Conservation (phyloP, 805 yeast species). For the Candida ficus region DNA sequence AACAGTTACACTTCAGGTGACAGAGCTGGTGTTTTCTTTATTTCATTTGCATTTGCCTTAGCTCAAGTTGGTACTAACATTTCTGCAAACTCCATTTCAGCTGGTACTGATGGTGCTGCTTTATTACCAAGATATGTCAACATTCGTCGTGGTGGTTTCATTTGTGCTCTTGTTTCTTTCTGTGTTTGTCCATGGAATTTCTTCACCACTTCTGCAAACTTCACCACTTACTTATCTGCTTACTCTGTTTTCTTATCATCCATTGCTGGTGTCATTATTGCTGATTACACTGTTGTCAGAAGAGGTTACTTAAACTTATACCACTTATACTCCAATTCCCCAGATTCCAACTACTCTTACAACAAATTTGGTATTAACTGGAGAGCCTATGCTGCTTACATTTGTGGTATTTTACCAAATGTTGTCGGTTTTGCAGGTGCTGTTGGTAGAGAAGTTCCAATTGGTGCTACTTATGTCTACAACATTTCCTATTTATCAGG, state of each 20-base stretch:
- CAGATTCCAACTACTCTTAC: constrained; percentile 49
- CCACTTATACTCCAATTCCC: constrained; percentile 53
- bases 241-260: constrained; percentile 79
- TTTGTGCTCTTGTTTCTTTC: constrained; percentile 68
- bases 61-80: constrained; percentile 79
- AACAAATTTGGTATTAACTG: constrained; percentile 65
- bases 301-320: constrained; percentile 62
- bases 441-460: constrained; percentile 70
- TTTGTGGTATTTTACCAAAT: constrained; percentile 77
- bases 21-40: constrained; percentile 76
- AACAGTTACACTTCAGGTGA: constrained; percentile 49
- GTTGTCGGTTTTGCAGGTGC: constrained; percentile 87
- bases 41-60: constrained; percentile 62
- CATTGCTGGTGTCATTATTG: constrained; percentile 70
- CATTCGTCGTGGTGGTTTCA: constrained; percentile 76
- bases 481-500: constrained; percentile 75
- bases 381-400: constrained; percentile 79
- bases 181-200: constrained; percentile 83
- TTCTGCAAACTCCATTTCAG: constrained; percentile 64
- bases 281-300: constrained; percentile 68
- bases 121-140: constrained; percentile 57
- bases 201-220: constrained; percentile 60
- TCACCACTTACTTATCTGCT: constrained; percentile 76
- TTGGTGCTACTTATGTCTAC: constrained; percentile 72
- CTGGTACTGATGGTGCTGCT: constrained; percentile 71